A percentile compares a stretch with the other conserved stretches of the same genome.
Evolutionary conservation across 495 filamentous ascomycete species (phyloP).

Genomic region (Xylaria grammica): DNA sequence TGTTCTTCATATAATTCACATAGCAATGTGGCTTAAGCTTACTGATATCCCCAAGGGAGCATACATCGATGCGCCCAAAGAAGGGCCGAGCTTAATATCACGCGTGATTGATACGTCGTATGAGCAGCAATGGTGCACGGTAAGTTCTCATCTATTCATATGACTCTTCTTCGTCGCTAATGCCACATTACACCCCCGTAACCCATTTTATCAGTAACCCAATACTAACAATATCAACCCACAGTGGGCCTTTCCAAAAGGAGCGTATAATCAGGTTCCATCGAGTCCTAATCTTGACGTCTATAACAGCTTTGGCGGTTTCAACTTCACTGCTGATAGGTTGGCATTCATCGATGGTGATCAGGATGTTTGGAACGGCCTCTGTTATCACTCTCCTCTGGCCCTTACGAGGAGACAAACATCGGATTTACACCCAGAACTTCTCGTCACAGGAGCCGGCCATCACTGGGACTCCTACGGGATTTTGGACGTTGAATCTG

Average conservation of each 20-base stretch:
- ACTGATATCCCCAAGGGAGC: conserved; percentile 34
- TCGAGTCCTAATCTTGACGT: conserved; percentile 41
- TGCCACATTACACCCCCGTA: neutral
- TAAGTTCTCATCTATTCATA: neutral
- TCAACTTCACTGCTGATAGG: conserved; percentile 47
- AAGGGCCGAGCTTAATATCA: conserved; percentile 48
- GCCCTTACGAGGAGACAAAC: conserved; percentile 35
- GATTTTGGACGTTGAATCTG: conserved; percentile 48
- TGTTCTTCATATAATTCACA: neutral
- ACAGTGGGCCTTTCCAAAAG: conserved; percentile 51
- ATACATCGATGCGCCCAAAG: conserved; percentile 50
- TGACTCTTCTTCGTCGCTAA: no score
- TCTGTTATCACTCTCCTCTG: conserved; percentile 52
- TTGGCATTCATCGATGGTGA: conserved; percentile 57
- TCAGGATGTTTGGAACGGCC: conserved; percentile 52
- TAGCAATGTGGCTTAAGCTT: neutral
- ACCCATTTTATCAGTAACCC: neutral
- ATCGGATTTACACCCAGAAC: conserved; percentile 47
- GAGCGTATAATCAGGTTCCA: conserved; percentile 50
- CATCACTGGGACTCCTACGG: conserved; percentile 58
- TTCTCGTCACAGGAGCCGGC: conserved; percentile 50
- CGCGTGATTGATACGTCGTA: conserved; percentile 51
- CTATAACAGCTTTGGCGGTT: conserved; percentile 51
- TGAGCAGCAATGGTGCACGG: conserved; percentile 56
- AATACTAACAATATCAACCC: neutral